Evolutionary conservation across 1,284 basidiomycete species (phyloP).

Genomic region (Ganoderma resinaceum): DNA sequence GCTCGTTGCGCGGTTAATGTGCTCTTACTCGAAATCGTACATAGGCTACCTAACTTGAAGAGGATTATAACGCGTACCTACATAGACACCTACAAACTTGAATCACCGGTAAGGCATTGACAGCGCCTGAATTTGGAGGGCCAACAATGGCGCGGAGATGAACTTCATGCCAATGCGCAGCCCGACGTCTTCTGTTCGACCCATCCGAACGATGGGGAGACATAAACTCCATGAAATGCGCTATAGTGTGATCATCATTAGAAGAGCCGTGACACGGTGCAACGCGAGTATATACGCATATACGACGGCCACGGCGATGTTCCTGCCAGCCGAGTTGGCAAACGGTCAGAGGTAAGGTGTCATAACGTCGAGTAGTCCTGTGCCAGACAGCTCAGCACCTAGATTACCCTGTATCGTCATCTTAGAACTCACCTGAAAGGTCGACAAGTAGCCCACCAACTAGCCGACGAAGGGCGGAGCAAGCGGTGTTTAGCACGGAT

Average conservation of each 20-base stretch:
- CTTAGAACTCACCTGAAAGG: constrained; percentile 39
- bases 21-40: background rate
- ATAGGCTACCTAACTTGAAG: background rate
- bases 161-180: constrained; percentile 64
- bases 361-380: constrained; percentile 63
- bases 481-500: too few relatives aligned
- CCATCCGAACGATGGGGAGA: constrained; percentile 66
- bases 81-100: constrained; percentile 62
- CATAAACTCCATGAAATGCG: constrained; percentile 61
- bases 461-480: constrained; percentile 51
- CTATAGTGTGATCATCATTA: constrained; percentile 42
- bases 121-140: constrained; percentile 66
- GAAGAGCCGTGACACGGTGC: background rate
- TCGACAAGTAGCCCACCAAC: constrained; percentile 49
- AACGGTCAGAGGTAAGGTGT: constrained; percentile 68
- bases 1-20: background rate
- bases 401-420: background rate
- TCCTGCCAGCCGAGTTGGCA: constrained; percentile 46
- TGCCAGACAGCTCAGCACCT: background rate
- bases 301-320: constrained; percentile 55
- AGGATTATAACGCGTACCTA: constrained; percentile 46
- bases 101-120: constrained; percentile 54
- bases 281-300: constrained; percentile 51
- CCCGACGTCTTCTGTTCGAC: constrained; percentile 65
- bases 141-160: constrained; percentile 58